Conservation (phyloP, 2,329 filamentous ascomycete genomes). For the Dendryphion nanum region DNA sequence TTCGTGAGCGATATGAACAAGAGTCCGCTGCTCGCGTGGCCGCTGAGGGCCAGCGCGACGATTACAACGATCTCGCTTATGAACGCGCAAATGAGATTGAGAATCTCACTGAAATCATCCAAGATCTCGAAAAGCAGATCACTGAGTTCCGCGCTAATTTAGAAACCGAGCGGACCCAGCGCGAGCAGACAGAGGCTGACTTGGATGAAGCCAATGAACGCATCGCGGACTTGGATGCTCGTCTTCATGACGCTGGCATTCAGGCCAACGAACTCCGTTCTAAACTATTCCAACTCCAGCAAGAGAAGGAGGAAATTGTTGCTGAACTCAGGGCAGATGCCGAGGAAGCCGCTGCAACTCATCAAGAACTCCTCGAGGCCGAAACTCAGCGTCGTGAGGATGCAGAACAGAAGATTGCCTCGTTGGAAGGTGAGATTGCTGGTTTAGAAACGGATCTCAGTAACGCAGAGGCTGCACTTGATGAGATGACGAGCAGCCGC, state of each 20-base stretch:
- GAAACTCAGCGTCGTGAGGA: slow-evolving; percentile 40
- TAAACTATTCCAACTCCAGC: slow-evolving; percentile 48
- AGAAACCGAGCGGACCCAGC: slow-evolving; percentile 43
- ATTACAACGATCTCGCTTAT: slow-evolving; percentile 34
- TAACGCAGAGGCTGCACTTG: slow-evolving; percentile 19
- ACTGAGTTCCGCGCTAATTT: slow-evolving; percentile 37
- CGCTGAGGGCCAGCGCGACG: slow-evolving; percentile 39
- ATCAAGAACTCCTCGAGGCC: slow-evolving; percentile 36
- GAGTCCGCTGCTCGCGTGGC: slow-evolving; percentile 32
- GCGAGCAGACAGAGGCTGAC: slow-evolving; percentile 43
- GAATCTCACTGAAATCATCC: slow-evolving; percentile 31
- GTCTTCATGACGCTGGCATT: slow-evolving; percentile 42
- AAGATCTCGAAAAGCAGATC: slow-evolving; percentile 40
- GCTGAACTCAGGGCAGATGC: slow-evolving; percentile 37
- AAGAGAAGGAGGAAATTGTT: slow-evolving; percentile 41
- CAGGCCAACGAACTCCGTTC: slow-evolving; percentile 50
- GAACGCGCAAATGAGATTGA: slow-evolving; percentile 36
- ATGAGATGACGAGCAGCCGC: slow-evolving; percentile 26
- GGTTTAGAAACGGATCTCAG: slow-evolving; percentile 35
- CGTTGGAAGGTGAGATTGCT: slow-evolving; percentile 32
- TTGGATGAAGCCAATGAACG: slow-evolving; percentile 43
- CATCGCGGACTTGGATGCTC: slow-evolving; percentile 41
- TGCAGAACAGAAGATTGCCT: slow-evolving; percentile 36
- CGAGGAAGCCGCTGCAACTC: slow-evolving; percentile 40
- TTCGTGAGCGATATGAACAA: slow-evolving; percentile 33